Evolutionary conservation across 2,329 filamentous ascomycete species (phyloP).

Genomic region (Calonectria leucothoes): DNA sequence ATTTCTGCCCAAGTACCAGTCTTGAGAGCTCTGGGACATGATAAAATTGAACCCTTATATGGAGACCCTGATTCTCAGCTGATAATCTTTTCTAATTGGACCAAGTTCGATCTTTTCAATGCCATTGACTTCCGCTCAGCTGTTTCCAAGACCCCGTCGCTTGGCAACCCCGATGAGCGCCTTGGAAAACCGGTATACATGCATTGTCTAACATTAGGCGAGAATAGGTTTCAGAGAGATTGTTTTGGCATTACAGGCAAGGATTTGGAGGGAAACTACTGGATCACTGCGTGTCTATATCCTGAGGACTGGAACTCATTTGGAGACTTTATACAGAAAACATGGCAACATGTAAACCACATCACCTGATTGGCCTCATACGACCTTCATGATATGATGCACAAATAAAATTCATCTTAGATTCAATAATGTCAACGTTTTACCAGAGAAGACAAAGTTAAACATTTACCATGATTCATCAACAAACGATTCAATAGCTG

Average conservation of each 20-base stretch:
- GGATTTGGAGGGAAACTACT: neutral
- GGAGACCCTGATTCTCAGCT: neutral
- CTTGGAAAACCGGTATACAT: neutral
- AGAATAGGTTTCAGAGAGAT: neutral
- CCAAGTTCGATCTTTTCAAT: neutral
- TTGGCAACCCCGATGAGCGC: neutral
- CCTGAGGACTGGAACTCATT: neutral
- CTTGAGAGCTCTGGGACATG: neutral
- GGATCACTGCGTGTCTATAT: neutral
- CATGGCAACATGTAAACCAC: neutral
- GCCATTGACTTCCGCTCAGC: neutral
- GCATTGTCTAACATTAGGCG: neutral
- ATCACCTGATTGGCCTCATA: neutral
- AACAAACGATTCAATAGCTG: neutral
- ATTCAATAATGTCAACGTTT: neutral
- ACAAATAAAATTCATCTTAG: neutral
- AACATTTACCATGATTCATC: neutral
- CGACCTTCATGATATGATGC: neutral
- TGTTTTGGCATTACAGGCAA: neutral
- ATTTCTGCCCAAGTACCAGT: neutral
- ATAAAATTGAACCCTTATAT: neutral
- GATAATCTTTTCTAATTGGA: neutral
- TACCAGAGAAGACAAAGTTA: neutral
- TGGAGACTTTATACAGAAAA: neutral
- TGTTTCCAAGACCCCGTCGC: neutral